Evolutionary conservation across 768 basidiomycete species (phyloP).

Genomic region (Naganishia friedmannii): DNA sequence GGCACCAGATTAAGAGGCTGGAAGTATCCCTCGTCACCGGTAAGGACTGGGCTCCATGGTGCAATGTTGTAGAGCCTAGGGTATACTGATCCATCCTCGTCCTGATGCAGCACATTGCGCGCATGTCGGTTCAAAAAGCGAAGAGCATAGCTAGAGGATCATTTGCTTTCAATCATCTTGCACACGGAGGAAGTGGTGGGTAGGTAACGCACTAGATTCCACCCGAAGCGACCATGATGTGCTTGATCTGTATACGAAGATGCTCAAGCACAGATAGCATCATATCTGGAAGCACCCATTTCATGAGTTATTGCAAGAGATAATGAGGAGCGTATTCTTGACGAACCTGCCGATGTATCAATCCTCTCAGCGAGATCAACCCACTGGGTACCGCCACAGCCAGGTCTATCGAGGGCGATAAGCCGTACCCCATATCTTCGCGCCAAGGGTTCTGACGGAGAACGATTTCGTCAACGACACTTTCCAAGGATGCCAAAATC

Average conservation of each 20-base stretch:
- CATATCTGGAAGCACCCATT: slow-evolving; percentile 36
- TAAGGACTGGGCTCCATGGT: slow-evolving; percentile 11
- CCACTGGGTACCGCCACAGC: slow-evolving; percentile 39
- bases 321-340: background rate
- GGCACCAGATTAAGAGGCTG: slow-evolving; percentile 20
- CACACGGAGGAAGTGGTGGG: background rate
- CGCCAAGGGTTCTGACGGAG: slow-evolving; percentile 39
- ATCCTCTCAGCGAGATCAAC: slow-evolving; percentile 41
- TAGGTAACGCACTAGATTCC: slow-evolving; percentile 42
- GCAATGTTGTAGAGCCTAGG: slow-evolving; percentile 21
- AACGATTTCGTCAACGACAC: background rate
- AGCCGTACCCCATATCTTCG: slow-evolving; percentile 39
- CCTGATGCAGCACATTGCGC: background rate
- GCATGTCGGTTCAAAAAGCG: slow-evolving; percentile 10
- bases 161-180: background rate
- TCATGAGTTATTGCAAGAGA: too few relatives aligned
- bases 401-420: slow-evolving; percentile 46
- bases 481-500: background rate
- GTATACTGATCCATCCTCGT: background rate
- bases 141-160: slow-evolving; percentile 3
- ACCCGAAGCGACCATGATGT: slow-evolving; percentile 42
- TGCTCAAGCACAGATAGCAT: slow-evolving; percentile 43
- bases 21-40: slow-evolving; percentile 9
- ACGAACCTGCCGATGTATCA: slow-evolving; percentile 39
- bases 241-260: slow-evolving; percentile 35